Conservation (phyloP, 2,329 filamentous ascomycete species). For the Venturiaceae sp. region DNA sequence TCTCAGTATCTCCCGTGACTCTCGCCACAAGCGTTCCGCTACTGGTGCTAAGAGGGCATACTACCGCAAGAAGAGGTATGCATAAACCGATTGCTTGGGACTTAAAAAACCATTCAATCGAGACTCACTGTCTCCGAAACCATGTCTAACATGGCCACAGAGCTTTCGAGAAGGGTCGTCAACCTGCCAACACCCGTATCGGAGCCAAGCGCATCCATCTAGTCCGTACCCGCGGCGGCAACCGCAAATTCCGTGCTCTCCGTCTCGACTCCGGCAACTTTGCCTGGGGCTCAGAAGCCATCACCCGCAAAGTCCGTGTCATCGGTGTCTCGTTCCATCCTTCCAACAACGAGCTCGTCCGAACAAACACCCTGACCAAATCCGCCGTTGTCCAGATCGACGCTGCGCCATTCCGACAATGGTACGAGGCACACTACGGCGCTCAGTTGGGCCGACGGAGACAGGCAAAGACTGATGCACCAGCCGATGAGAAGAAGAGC, state of each 20-base stretch:
- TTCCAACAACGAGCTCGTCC: conserved; percentile 99
- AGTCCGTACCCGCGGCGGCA: conserved; percentile 94
- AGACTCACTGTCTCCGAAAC: conserved; percentile 22
- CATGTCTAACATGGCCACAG: conserved; percentile 56
- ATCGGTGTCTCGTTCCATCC: conserved; percentile 98
- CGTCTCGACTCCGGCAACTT: conserved; percentile 99
- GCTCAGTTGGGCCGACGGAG: conserved; percentile 78
- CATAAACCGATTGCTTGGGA: conserved; percentile 48
- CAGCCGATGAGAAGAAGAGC: conserved; percentile 79
- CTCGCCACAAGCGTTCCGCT: conserved; percentile 99
- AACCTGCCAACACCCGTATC: conserved; percentile 99
- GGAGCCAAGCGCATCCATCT: conserved; percentile 93
- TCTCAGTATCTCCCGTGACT: conserved; percentile 93
- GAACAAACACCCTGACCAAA: conserved; percentile 99
- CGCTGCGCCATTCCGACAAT: conserved; percentile 97
- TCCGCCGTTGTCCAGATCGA: conserved; percentile 98
- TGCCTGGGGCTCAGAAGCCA: conserved; percentile 96
- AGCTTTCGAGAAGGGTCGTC: conserved; percentile 99
- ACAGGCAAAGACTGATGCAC: conserved; percentile 67
- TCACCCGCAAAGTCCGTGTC: conserved; percentile 98
- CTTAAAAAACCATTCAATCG: conserved; percentile 58
- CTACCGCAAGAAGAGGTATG: conserved; percentile 50
- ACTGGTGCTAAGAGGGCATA: conserved; percentile 79
- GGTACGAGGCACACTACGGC: conserved; percentile 99
- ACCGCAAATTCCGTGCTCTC: conserved; percentile 99